These are phyloP conservation scores for Fulvia fulva DNA, from an alignment of 2,329 filamentous ascomycete genomes.

Conservation along the genomic window DNA sequence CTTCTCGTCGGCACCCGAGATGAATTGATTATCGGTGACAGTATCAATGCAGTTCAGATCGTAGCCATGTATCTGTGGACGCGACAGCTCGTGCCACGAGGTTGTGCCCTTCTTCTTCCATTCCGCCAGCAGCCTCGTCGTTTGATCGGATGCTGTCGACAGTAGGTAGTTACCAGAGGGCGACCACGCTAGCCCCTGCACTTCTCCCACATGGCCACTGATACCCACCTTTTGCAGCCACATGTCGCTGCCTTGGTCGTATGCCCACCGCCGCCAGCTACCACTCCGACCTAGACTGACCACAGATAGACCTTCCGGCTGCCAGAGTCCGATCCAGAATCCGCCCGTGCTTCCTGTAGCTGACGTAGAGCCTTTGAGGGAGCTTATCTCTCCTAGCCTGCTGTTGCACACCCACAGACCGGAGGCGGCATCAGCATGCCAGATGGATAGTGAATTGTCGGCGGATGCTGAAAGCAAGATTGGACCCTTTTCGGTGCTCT, in stretches of 20 bases:
- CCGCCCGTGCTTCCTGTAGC: conserved; percentile 94
- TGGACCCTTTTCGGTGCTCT: conserved; percentile 35
- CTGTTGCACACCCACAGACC: conserved; percentile 88
- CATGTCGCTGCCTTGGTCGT: conserved; percentile 55
- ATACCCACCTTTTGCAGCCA: conserved; percentile 78
- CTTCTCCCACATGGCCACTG: conserved; percentile 77
- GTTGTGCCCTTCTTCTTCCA: conserved; percentile 56
- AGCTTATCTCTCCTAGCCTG: conserved; percentile 86
- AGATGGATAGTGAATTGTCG: conserved; percentile 90
- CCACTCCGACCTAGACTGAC: conserved; percentile 85
- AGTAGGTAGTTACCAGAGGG: conserved; percentile 77
- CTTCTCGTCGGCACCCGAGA: conserved; percentile 96
- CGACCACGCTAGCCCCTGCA: conserved; percentile 81
- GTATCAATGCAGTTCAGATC: conserved; percentile 91
- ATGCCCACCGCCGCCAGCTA: conserved; percentile 85
- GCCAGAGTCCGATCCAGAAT: conserved; percentile 95
- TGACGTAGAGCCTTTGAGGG: conserved; percentile 91
- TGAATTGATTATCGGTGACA: conserved; percentile 69
- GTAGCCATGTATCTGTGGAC: conserved; percentile 96
- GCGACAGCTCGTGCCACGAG: conserved; percentile 93
- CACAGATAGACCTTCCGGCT: conserved; percentile 68
- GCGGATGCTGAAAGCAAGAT: conserved; percentile 80
- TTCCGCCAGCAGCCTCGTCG: conserved; percentile 76
- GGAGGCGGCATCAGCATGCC: conserved; percentile 77
- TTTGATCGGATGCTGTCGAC: conserved; percentile 88